Evolutionary conservation across 2,329 filamentous ascomycete genomes (phyloP).

Genomic region (Myriosclerotinia scirpicola): DNA sequence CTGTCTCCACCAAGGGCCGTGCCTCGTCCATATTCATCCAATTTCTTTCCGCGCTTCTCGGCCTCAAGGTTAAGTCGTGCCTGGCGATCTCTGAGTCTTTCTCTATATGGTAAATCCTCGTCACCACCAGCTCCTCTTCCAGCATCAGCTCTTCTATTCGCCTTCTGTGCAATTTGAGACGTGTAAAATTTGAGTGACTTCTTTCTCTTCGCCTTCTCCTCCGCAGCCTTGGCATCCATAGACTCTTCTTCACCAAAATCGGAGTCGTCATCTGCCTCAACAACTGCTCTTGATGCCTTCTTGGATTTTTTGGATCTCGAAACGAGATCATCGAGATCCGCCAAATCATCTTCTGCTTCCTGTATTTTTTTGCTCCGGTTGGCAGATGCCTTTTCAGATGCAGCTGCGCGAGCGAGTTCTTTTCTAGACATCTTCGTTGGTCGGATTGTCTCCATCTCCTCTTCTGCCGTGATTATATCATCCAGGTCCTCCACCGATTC

Average conservation of each 20-base stretch:
- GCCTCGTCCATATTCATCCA: constrained; percentile 61
- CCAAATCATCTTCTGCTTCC: constrained; percentile 46
- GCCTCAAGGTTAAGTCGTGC: constrained; percentile 86
- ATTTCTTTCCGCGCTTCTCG: constrained; percentile 73
- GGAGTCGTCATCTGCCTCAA: constrained; percentile 71
- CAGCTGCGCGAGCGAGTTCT: constrained; percentile 43
- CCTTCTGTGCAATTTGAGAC: constrained; percentile 93
- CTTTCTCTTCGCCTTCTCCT: constrained; percentile 85
- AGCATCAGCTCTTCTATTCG: constrained; percentile 76
- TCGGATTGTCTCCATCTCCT: constrained; percentile 10
- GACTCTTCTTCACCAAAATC: constrained; percentile 91
- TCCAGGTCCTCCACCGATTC: constrained; percentile 35
- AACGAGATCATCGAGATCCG: constrained; percentile 41
- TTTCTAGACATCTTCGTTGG: constrained; percentile 36
- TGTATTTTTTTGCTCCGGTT: constrained; percentile 40
- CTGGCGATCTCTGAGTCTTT: constrained; percentile 82
- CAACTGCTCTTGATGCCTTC: constrained; percentile 43
- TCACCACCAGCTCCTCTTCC: constrained; percentile 77
- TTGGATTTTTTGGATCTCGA: constrained; percentile 33
- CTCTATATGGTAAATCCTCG: constrained; percentile 80
- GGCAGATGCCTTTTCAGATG: constrained; percentile 42
- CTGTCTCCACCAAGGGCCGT: constrained; percentile 61
- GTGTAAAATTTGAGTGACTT: constrained; percentile 97
- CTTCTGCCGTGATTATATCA: constrained; percentile 27
- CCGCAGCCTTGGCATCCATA: constrained; percentile 74